Evolutionary conservation across 148 eudicot genomes (phyloP).

Genomic region (Persicaria maculosa): DNA sequence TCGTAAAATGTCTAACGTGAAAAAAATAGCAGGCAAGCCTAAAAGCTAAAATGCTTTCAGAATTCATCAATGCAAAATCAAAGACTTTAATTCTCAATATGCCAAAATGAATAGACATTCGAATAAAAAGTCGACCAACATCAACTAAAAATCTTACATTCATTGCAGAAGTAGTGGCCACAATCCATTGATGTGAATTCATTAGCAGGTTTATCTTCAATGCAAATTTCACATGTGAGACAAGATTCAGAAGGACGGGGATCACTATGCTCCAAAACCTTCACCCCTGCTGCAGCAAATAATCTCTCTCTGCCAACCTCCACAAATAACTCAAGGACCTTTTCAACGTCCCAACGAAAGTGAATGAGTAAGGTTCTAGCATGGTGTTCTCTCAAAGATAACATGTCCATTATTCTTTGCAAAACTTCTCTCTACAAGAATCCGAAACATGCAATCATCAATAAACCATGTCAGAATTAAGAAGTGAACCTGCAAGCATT

Average conservation of each 20-base stretch:
- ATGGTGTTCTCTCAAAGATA: conserved; percentile 65
- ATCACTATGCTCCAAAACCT: conserved; percentile 20
- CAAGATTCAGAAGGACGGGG: conserved; percentile 25
- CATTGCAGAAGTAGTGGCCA: conserved; percentile 66
- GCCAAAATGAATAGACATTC: neutral
- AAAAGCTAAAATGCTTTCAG: neutral
- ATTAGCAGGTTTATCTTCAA: conserved; percentile 37
- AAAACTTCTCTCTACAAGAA: conserved; percentile 53
- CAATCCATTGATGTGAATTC: conserved; percentile 61
- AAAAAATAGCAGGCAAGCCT: no score
- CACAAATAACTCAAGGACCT: conserved; percentile 37
- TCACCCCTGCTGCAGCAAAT: conserved; percentile 51
- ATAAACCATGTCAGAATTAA: neutral
- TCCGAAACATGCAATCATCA: neutral
- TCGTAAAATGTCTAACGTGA: no score
- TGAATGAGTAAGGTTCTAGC: conserved; percentile 75
- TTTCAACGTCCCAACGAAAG: conserved; percentile 73
- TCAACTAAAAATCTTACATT: conserved; percentile 33
- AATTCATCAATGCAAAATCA: neutral
- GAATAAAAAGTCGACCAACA: neutral
- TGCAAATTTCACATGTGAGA: conserved; percentile 43
- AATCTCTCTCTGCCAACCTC: conserved; percentile 49
- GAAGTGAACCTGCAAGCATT: neutral
- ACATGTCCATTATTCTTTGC: conserved; percentile 58
- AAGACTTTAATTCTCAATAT: neutral